Base-by-base conservation (phyloP, 768 basidiomycete species). In the Lentinula raphanica region DNA sequence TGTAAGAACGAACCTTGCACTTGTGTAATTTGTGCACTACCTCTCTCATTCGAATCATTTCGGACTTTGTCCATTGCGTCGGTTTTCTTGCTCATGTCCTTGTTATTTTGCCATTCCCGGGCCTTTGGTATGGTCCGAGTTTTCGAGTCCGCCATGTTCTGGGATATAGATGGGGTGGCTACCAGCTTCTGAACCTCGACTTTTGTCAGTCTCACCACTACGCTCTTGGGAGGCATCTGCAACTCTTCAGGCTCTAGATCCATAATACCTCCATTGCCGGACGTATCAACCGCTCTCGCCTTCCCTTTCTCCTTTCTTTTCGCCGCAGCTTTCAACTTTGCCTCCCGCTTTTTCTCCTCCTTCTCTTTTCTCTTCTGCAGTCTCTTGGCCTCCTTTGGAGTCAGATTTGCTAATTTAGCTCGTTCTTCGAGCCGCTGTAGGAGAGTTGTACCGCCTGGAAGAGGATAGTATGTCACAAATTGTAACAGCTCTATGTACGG, bases 171-270 rank as follows among this genome's bases (percentile, higher is more conserved):
- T 23, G 32, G 13, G 9, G 32, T 7, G 8, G 32, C 13, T 8
- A 35, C 32, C 32, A 23, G 5, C 23, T 39, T 31, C 29, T 45
- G 40, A n/a, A 56, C 12, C 21, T 56, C 54, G 15, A 94, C 91
- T 76, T 93, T 93, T 76, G 89, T 90, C 19, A 94, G 70, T 67
- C 92, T 90, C 2, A 93, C 78, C 0, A 77, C 78, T 0, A 94
- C 75, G 60, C 79, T 84, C 32, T 76, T 78, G 1, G 90, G 91
- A 1, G 91, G 90, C 2, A 74, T 70, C 65, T 92, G 90, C 60
- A 77, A 74, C 46, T 62, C 65, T 61, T 72, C 69, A 42, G 66
- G 66, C n/a, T 56, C 25, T 12, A 32, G 25, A n/a, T 36, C 35
- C 35, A 7, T 15, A 36, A 7, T n/a, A 19, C 15, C 17, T 40